Evolutionary conservation across 371 early-diverging fungal genomes (phyloP).

Genomic region (Blakeslea trispora): DNA sequence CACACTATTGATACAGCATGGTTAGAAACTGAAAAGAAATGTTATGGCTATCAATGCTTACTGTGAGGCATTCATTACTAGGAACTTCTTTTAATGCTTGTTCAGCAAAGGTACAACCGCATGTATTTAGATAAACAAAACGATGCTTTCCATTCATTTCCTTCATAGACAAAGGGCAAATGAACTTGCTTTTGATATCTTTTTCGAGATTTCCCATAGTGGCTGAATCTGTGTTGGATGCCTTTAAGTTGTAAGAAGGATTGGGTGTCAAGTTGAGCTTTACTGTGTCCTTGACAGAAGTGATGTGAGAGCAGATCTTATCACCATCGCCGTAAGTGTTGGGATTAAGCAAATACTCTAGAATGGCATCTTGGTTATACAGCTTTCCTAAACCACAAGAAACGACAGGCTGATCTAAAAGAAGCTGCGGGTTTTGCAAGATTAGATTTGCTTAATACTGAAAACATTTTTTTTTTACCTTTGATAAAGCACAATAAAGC

Average conservation of each 20-base stretch:
- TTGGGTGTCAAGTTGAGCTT: slow-evolving; percentile 75
- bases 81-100: slow-evolving; percentile 81
- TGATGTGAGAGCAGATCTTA: slow-evolving; percentile 80
- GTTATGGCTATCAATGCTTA: slow-evolving; percentile 27
- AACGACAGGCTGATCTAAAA: slow-evolving; percentile 80
- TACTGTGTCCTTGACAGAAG: slow-evolving; percentile 70
- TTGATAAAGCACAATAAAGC: slow-evolving; percentile 89
- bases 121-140: slow-evolving; percentile 77
- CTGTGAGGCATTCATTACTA: slow-evolving; percentile 58
- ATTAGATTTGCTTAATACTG: not conserved
- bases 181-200: slow-evolving; percentile 63
- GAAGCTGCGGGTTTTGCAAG: slow-evolving; percentile 43
- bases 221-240: slow-evolving; percentile 33
- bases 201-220: slow-evolving; percentile 54
- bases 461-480: slow-evolving; percentile 42
- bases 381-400: slow-evolving; percentile 83
- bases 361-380: slow-evolving; percentile 89
- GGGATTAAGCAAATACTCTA: slow-evolving; percentile 82
- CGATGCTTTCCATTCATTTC: slow-evolving; percentile 92
- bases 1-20: slow-evolving; percentile 59
- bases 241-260: slow-evolving; percentile 60
- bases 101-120: slow-evolving; percentile 91
- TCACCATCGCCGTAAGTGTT: slow-evolving; percentile 83
- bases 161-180: slow-evolving; percentile 90
- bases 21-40: not conserved